Conservation (phyloP, 2,329 filamentous ascomycete genomes). For the Fusarium sp. region DNA sequence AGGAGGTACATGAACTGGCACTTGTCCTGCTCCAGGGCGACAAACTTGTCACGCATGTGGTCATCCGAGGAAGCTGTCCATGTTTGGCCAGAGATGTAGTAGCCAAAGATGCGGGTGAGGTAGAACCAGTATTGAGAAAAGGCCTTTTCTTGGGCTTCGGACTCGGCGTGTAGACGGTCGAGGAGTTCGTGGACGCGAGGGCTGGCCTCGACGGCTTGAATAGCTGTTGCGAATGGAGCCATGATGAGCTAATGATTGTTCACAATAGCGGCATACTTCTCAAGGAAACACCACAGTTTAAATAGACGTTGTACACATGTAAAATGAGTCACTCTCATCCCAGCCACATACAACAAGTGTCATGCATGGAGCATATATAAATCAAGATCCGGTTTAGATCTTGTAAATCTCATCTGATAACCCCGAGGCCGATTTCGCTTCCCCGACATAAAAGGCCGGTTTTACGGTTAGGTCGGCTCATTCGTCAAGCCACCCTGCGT, state of each 20-base stretch:
- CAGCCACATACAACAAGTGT: background rate
- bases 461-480: background rate
- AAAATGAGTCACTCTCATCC: background rate
- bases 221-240: constrained; percentile 33
- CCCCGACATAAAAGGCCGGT: background rate
- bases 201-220: constrained; percentile 40
- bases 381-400: background rate
- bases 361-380: background rate
- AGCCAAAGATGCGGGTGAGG: constrained; percentile 32
- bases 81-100: constrained; percentile 40
- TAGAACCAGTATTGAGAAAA: constrained; percentile 45
- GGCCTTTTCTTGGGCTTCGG: constrained; percentile 42
- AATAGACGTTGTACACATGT: background rate
- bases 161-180: constrained; percentile 42
- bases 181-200: constrained; percentile 44
- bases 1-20: constrained; percentile 68
- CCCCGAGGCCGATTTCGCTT: constrained; percentile 29
- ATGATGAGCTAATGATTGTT: constrained; percentile 7
- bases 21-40: constrained; percentile 71
- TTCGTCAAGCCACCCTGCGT: background rate
- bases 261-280: background rate
- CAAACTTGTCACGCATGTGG: constrained; percentile 67
- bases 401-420: constrained; percentile 21
- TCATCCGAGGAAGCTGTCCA: constrained; percentile 46
- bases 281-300: background rate